Base-by-base conservation (phyloP, 2,329 filamentous ascomycete species). In the Incumbomyces lentus region DNA sequence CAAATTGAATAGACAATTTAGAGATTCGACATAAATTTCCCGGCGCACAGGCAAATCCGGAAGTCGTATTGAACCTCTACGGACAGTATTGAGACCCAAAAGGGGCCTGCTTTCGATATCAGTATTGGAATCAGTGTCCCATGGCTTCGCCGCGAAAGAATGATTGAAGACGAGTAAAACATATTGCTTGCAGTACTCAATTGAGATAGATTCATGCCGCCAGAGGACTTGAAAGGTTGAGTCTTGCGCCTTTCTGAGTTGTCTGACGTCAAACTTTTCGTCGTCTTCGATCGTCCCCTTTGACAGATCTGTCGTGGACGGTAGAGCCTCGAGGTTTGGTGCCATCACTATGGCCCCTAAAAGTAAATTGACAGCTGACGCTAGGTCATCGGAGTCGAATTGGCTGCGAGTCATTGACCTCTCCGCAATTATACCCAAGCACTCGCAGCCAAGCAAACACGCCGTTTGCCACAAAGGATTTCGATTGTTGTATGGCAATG, bases 391-490 rank as follows among this genome's bases (percentile, higher is more conserved):
- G 11, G 54, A 26, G 14, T 43, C 13, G 4, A 11, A 11, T 6
- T 17, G 5, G 6, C 16, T 34, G n/a, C 42, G 29, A 41, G 48
- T 36, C 29, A 40, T 42, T 26, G 22, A 8, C 8, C 22, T 26
- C 8, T 26, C 22, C 32, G 54, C 55, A 34, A 67, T n/a, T 68
- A 66, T 32, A 75, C 67, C 4, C 65, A 64, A 5, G 70, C 95
- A 74, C 2, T 76, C 72, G 14, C 95, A 67, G 1, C 78, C 74
- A 0, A 82, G 79, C 3, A 75, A 78, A 0, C 86, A 93, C 2
- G 88, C 86, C 44, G 83, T 79, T 51, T 79, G 80, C 92, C 92
- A 98, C 0, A 89, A 74, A 43, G 80, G 75, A 0, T 75, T 70
- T 12, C 79, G 77, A 59, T 82, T 88, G 13, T 85, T 86, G 48